phyloP scores from a whole-genome alignment of 371 early-diverging fungal species.

The Rhizomucor miehei region DNA sequence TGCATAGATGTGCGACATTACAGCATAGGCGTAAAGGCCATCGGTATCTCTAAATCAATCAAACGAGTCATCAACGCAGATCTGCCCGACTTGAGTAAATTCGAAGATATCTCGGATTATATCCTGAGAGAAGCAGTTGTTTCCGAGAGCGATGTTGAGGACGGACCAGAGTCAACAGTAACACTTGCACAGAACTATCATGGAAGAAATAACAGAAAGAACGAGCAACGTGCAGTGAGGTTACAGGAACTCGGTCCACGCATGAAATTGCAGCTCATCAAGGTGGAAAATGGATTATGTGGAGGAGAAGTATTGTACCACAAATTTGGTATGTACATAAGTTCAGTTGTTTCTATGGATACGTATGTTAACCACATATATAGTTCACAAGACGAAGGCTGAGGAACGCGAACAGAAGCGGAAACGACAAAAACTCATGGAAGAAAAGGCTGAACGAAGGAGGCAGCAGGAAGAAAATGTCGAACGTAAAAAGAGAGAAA shows the following conservation, averaged over 20 bases:
- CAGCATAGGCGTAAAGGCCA: conserved; percentile 80
- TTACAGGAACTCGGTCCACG: conserved; percentile 93
- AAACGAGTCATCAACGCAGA: conserved; percentile 75
- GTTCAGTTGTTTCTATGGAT: not conserved
- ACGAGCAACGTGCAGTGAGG: conserved; percentile 84
- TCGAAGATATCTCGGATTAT: conserved; percentile 90
- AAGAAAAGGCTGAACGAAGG: conserved; percentile 68
- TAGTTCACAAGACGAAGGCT: conserved; percentile 68
- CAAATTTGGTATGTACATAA: conserved; percentile 38
- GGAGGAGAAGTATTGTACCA: conserved; percentile 93
- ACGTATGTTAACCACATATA: not conserved
- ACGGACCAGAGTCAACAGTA: conserved; percentile 79
- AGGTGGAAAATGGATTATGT: conserved; percentile 91
- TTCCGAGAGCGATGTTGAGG: conserved; percentile 92
- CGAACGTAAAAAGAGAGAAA: conserved; percentile 66
- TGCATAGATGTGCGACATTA: conserved; percentile 92
- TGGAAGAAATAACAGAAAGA: conserved; percentile 69
- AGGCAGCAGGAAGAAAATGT: conserved; percentile 83
- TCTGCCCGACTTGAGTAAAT: conserved; percentile 76
- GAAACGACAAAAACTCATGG: conserved; percentile 52
- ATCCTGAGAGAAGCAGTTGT: conserved; percentile 83
- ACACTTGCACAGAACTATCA: conserved; percentile 78
- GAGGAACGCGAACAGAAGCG: conserved; percentile 65
- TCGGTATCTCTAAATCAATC: conserved; percentile 89
- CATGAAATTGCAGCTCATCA: conserved; percentile 81